These are phyloP conservation scores for Colletotrichum sp. DNA, from an alignment of 2,329 filamentous ascomycete genomes.

Conservation along the genomic window DNA sequence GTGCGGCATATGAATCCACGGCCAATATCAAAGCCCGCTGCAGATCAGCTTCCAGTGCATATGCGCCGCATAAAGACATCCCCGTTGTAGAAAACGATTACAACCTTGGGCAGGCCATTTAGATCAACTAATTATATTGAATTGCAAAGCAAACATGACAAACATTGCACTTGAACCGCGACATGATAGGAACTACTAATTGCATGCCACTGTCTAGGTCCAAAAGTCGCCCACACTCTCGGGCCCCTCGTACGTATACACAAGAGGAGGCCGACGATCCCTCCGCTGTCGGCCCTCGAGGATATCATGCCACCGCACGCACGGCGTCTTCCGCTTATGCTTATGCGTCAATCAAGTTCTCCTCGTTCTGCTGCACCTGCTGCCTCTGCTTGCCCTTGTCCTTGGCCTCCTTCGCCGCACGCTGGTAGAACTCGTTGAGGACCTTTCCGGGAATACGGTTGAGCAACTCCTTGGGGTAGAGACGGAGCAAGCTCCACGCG, in stretches of 20 bases:
- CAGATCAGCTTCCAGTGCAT: not conserved
- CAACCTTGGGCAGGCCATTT: not conserved
- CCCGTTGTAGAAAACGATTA: not conserved
- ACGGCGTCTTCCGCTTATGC: not conserved
- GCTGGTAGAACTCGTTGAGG: conserved; percentile 82
- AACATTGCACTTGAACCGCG: not conserved
- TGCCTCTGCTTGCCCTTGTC: conserved; percentile 63
- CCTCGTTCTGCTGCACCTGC: conserved; percentile 52
- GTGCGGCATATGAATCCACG: not conserved
- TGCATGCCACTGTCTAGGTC: conserved; percentile 22
- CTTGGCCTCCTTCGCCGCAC: conserved; percentile 68
- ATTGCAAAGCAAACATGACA: conserved; percentile 1
- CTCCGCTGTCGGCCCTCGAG: conserved; percentile 6
- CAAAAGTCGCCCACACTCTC: conserved; percentile 3
- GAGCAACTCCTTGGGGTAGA: conserved; percentile 97
- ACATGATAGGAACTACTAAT: conserved; percentile 12
- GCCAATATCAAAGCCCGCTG: not conserved
- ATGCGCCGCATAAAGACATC: not conserved
- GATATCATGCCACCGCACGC: conserved; percentile 1
- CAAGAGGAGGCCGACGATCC: conserved; percentile 7
- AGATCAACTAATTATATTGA: not conserved
- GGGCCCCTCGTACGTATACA: conserved; percentile 21
- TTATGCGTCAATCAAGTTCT: conserved; percentile 67
- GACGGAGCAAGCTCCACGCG: conserved; percentile 94
- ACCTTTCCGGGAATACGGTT: conserved; percentile 91